Conservation (phyloP, 805 yeast genomes). For the Phaffomyces opuntiae region DNA sequence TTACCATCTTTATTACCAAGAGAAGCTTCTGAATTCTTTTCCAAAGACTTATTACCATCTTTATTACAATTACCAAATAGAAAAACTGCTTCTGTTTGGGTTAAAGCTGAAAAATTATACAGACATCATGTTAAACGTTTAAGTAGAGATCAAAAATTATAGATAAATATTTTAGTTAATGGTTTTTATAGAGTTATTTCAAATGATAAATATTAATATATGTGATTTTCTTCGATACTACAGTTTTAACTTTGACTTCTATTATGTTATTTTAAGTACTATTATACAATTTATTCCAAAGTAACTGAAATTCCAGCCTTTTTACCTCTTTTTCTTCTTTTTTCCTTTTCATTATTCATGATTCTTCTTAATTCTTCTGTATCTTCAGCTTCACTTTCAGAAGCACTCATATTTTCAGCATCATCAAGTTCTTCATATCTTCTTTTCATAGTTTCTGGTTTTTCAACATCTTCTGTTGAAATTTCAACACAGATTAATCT, state of each 20-base stretch:
- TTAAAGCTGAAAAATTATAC: constrained; percentile 75
- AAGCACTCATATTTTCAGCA: constrained; percentile 35
- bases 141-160: constrained; percentile 38
- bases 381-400: constrained; percentile 70
- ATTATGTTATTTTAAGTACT: no score
- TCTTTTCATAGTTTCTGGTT: constrained; percentile 60
- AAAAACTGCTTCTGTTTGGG: constrained; percentile 84
- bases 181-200: background rate
- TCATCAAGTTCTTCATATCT: constrained; percentile 32
- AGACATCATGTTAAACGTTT: constrained; percentile 80
- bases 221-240: no score
- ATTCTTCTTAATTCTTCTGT: constrained; percentile 58
- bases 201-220: no score
- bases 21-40: constrained; percentile 91
- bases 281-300: constrained; percentile 33
- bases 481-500: constrained; percentile 80
- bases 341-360: constrained; percentile 32
- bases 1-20: constrained; percentile 93
- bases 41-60: constrained; percentile 83
- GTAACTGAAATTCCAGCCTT: constrained; percentile 47
- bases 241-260: background rate
- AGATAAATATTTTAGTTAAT: background rate
- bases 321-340: constrained; percentile 30
- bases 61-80: constrained; percentile 79
- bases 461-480: constrained; percentile 73